phyloP scores from a whole-genome alignment of 768 basidiomycete species.

The Tephrocybe rancida region DNA sequence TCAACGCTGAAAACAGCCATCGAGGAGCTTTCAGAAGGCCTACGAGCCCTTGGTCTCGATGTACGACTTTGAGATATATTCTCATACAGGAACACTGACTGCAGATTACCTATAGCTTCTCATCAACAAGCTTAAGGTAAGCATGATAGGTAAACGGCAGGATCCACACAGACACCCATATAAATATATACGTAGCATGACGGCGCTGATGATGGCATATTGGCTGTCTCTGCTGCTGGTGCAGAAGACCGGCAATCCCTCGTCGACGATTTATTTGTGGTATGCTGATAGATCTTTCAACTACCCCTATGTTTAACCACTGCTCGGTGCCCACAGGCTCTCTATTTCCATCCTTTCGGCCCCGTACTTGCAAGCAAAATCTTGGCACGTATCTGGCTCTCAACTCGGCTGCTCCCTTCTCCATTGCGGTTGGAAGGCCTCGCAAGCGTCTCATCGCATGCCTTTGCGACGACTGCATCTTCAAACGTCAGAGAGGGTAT shows the following conservation, averaged over 20 bases:
- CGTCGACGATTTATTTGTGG: neutral
- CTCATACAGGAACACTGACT: no score
- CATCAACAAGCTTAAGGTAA: neutral
- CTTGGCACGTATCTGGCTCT: neutral
- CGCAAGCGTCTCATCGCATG: neutral
- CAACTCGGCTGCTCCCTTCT: neutral
- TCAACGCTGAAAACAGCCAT: neutral
- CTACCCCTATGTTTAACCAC: neutral
- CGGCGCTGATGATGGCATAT: neutral
- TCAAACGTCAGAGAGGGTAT: conserved; percentile 8
- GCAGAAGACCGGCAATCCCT: neutral
- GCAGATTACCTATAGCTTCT: neutral
- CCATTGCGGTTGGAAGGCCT: neutral
- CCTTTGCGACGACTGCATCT: conserved; percentile 3
- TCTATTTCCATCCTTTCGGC: neutral
- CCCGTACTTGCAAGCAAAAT: conserved; percentile 1
- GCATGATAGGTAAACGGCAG: no score
- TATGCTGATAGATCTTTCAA: neutral
- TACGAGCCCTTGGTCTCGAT: neutral
- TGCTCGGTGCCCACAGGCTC: neutral
- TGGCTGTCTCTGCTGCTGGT: neutral
- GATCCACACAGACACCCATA: no score
- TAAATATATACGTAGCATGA: neutral
- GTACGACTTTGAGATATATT: neutral
- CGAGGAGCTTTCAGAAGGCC: neutral